phyloP scores from a whole-genome alignment of 2,329 filamentous ascomycete genomes.

The Trichoderma semiorbis region DNA sequence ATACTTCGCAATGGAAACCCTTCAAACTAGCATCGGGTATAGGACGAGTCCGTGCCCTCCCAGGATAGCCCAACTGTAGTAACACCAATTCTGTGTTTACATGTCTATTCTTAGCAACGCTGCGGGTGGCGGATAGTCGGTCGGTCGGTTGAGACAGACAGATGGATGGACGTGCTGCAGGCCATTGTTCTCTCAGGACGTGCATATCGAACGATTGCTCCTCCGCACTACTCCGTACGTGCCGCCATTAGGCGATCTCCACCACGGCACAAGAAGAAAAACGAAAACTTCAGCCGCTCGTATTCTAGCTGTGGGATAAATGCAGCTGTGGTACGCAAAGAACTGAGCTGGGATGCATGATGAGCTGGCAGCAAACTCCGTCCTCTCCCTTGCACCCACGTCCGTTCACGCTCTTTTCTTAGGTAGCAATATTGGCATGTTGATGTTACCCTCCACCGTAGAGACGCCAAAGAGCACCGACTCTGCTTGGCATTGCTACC shows the following conservation, averaged over 20 bases:
- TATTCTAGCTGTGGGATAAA: neutral
- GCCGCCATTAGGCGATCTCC: neutral
- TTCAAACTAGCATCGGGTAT: neutral
- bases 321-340: neutral
- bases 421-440: slow-evolving; percentile 1
- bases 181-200: neutral
- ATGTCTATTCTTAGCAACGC: slow-evolving; percentile 3
- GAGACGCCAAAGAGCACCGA: neutral
- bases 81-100: neutral
- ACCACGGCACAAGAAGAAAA: neutral
- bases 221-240: neutral
- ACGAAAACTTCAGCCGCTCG: neutral
- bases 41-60: neutral
- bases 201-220: slow-evolving; percentile 10
- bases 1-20: neutral
- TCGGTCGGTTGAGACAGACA: neutral
- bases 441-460: slow-evolving; percentile 11
- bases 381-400: neutral
- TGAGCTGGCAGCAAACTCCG: slow-evolving; percentile 1
- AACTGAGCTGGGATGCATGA: neutral
- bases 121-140: neutral
- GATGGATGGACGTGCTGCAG: neutral
- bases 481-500: neutral
- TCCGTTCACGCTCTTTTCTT: neutral
- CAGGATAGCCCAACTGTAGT: neutral